Base-by-base conservation (phyloP, 2,329 filamentous ascomycete genomes). In the Neoscytalidium dimidiatum region DNA sequence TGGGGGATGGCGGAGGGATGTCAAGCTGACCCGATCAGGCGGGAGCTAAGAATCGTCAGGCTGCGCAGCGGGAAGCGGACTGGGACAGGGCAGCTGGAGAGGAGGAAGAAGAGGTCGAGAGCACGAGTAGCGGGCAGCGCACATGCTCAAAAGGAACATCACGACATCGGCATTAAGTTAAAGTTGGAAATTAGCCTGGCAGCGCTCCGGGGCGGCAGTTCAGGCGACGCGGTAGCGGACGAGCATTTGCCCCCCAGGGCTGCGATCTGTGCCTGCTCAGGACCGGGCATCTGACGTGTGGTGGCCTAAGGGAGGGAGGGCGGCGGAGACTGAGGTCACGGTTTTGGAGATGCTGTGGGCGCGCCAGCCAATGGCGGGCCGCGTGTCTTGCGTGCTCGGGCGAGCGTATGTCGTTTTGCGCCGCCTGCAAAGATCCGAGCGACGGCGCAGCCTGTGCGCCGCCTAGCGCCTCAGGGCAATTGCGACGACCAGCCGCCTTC, bases 371-470 rank as follows among this genome's bases (percentile, higher is more conserved):
- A 64, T 64, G 43, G 21, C 41, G 41, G 23, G 52, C 23, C 51
- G 62, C 19, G 41, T 29, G 51, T 57, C 51, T 64, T 64, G 62
- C 62, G 62, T 64, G 62, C 62, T 64, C 52, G 52, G 29, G 51
- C 23, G 44, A n/a, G 52, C 29, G 43, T 29, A 64, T 64, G 62
- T 64, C 62, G 62, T 58, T 48, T 64, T 64, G 51, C 62, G 43
- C 38, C 53, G 53, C 53, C 53, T 58, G 53, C 53, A 21, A 58
- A 58, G 19, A 28, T 17, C n/a, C 62, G 62, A 19, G 61, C 48
- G 19, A 41, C 21, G 41, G 57, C 57, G 21, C 8, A 6, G 41
- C 57, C 41, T 17, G 57, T 33, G 43, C 57, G 57, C n/a, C 38
- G 9, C 23, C 46, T 44, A 60, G 56, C 38, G 38, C 11, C 56